Conservation (phyloP, 176 grass and related monocot species). For the Eleusine coracana region DNA sequence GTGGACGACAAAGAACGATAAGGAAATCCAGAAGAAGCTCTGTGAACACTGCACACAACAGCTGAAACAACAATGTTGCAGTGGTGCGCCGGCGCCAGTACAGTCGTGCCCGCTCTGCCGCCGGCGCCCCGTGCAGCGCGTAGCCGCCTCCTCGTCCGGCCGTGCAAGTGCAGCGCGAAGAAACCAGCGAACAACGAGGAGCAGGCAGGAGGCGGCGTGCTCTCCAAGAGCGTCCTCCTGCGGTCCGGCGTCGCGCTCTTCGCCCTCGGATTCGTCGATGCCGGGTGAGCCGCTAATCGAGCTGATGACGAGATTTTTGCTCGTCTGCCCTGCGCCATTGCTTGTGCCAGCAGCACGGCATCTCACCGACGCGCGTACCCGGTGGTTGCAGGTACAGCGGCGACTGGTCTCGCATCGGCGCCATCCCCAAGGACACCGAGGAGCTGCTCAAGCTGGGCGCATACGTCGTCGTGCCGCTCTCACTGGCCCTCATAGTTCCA, state of each 20-base stretch:
- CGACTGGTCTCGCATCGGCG: conserved; percentile 85
- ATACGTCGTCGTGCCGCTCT: conserved; percentile 67
- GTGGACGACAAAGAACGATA: conserved; percentile 32
- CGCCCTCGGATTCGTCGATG: conserved; percentile 86
- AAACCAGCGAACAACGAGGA: neutral
- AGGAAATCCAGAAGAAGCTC: neutral
- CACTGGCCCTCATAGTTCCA: conserved; percentile 49
- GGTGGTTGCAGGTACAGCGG: conserved; percentile 69
- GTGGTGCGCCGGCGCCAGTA: conserved; percentile 9
- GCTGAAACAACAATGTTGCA: conserved; percentile 29
- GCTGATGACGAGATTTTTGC: neutral
- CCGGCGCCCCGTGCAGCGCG: neutral
- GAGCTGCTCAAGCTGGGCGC: conserved; percentile 70
- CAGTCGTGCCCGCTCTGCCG: neutral
- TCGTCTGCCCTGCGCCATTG: neutral
- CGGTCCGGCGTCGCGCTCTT: conserved; percentile 61
- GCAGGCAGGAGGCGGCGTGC: neutral
- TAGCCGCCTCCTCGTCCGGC: neutral
- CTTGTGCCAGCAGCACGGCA: neutral
- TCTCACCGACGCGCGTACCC: neutral
- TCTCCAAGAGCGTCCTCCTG: conserved; percentile 44
- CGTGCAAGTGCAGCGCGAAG: conserved; percentile 30
- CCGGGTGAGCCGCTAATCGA: conserved; percentile 49
- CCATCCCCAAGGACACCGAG: conserved; percentile 80
- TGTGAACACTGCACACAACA: neutral